A percentile compares a stretch with the other conserved stretches of the same genome.
Evolutionary conservation across 257 asterid species (phyloP).

Genomic region (Handroanthus guayacan): DNA sequence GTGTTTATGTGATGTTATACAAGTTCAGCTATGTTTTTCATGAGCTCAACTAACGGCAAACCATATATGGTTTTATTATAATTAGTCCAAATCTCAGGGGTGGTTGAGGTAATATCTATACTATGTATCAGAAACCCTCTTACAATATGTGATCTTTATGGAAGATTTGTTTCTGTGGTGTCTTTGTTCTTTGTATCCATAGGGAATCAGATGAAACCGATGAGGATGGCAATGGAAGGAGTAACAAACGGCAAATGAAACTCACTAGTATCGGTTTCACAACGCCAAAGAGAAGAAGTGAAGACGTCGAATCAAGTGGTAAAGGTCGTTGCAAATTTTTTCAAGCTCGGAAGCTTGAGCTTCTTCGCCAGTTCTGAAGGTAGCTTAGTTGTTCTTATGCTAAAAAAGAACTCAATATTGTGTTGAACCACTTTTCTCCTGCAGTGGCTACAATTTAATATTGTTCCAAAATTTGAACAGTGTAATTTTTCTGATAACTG

Average conservation of each 20-base stretch:
- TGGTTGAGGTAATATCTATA: too few species aligned
- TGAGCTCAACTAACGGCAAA: too few species aligned
- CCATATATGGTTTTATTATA: too few species aligned
- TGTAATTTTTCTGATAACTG: neutral
- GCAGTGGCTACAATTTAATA: neutral
- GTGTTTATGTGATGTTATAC: too few species aligned
- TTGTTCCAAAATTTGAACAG: neutral
- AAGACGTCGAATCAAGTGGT: slow-evolving; percentile 84
- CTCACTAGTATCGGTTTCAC: slow-evolving; percentile 73
- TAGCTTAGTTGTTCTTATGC: slow-evolving; percentile 1
- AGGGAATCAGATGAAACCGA: slow-evolving; percentile 85
- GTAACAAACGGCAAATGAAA: slow-evolving; percentile 71
- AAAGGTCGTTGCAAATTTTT: slow-evolving; percentile 91
- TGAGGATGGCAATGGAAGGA: slow-evolving; percentile 57
- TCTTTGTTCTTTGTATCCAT: too few species aligned
- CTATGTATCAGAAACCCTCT: too few species aligned
- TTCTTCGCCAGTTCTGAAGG: slow-evolving; percentile 66
- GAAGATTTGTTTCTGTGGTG: too few species aligned
- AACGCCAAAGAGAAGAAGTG: slow-evolving; percentile 64
- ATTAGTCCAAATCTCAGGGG: too few species aligned
- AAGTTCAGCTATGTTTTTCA: too few species aligned
- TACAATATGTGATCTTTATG: too few species aligned
- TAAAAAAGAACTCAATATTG: neutral
- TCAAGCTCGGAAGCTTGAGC: slow-evolving; percentile 92
- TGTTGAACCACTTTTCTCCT: neutral